Evolutionary conservation across 1,284 basidiomycete species (phyloP), one percentile per base, ranked within the genome.

Genomic region (Boletus smithii): DNA sequence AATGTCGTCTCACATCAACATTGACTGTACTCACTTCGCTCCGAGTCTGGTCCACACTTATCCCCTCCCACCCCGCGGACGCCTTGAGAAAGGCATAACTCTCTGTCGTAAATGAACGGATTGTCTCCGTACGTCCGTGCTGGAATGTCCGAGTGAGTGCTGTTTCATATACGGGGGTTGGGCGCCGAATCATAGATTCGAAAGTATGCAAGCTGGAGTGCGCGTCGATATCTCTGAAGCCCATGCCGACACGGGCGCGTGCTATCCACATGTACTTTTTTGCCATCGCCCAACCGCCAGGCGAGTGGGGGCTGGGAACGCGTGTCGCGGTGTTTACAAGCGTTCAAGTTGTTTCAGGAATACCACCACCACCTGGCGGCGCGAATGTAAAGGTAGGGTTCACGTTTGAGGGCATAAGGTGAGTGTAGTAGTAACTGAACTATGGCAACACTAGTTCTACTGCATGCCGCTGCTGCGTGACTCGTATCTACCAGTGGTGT

Each of bases 161-260:
- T 0, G 95, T 97, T 73, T 99, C 95, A 67, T 99, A 98, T 5
- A 92, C 95, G 3, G 95, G 91, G 2, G 89, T 89, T 59, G 91
- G 87, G 54, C 76, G 72, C 11, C 84, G 84, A n/a, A n/a, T n/a
- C n/a, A 50, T 86, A 87, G 32, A 84, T 82, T 57, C 80, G 80
- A 70, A 88, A 91, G 81, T 89, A 97, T 6, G 95, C 95, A 9
- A 98, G 80, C 68, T 98, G 95, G n/a, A n/a, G n/a, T n/a, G n/a
- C n/a, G n/a, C 63, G 43, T 64, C 64, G 53, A 57, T 56, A 56
- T 55, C 62, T 55, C 49, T 58, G 63, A 50, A 72, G 67, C 53
- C 70, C 69, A 53, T 67, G 56, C 54, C 76, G 52, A 55, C 69
- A 61, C 38, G 83, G 1, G 63, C 67, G 20, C 75, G 69, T 33